Conservation (phyloP, 2,329 filamentous ascomycete genomes). For the Aspergillus ruber region DNA sequence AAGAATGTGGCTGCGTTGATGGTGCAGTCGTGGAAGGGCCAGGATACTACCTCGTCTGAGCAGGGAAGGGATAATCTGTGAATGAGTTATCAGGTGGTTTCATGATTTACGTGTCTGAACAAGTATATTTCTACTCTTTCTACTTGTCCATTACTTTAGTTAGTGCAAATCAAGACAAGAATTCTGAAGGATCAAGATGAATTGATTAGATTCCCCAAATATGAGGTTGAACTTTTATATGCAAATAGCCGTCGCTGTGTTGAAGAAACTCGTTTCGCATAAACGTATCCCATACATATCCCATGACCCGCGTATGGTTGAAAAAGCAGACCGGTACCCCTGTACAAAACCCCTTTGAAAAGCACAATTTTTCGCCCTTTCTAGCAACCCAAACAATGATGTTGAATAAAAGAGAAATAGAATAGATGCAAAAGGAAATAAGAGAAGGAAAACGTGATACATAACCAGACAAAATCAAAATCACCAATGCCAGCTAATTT, state of each 20-base stretch:
- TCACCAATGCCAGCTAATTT: conserved; percentile 15
- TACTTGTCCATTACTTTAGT: background rate
- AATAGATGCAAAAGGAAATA: conserved; percentile 11
- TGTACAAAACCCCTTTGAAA: conserved; percentile 23
- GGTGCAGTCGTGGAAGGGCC: conserved; percentile 45
- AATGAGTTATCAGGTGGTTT: background rate
- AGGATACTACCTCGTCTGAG: conserved; percentile 1
- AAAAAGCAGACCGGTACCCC: conserved; percentile 34
- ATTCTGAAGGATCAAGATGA: background rate
- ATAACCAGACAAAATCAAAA: background rate
- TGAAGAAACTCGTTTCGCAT: conserved; percentile 19
- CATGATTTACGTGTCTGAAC: no score
- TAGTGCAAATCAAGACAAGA: no score
- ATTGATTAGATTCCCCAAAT: background rate
- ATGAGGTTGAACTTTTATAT: conserved; percentile 5
- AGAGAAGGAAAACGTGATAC: conserved; percentile 5
- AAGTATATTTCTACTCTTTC: no score
- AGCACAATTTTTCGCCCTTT: conserved; percentile 21
- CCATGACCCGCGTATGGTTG: conserved; percentile 34
- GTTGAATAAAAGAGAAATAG: conserved; percentile 23
- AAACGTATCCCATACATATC: conserved; percentile 25
- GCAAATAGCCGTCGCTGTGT: conserved; percentile 11
- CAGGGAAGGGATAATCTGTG: conserved; percentile 8
- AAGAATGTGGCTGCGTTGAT: conserved; percentile 54
- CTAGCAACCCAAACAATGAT: conserved; percentile 27